Percentiles rank a stretch among this genome's conserved stretches.
Conservation (phyloP, 2,329 filamentous ascomycete genomes). For the Colletotrichum tabaci region DNA sequence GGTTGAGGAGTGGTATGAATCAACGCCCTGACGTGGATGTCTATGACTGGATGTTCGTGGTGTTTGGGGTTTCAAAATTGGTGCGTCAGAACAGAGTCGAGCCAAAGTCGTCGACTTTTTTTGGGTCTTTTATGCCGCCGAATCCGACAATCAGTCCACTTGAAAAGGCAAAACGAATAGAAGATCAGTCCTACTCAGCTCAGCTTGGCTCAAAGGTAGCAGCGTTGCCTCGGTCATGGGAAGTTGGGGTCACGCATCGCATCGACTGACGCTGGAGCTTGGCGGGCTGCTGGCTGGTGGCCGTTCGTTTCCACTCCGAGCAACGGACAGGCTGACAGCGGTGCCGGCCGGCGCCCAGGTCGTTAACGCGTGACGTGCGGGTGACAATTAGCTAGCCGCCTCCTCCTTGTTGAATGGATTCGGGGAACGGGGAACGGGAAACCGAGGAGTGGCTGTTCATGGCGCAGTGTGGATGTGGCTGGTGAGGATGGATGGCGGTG, state of each 20-base stretch:
- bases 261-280: constrained; percentile 38
- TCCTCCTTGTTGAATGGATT: too few species aligned
- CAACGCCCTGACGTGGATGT: constrained; percentile 18
- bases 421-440: neutral
- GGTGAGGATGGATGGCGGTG: neutral
- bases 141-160: constrained; percentile 34
- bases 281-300: constrained; percentile 20
- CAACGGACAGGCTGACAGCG: constrained; percentile 24
- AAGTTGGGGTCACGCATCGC: constrained; percentile 20
- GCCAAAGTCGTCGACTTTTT: neutral
- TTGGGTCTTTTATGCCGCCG: constrained; percentile 2
- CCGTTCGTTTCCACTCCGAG: constrained; percentile 29
- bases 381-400: neutral
- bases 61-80: neutral
- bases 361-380: neutral
- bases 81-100: constrained; percentile 6
- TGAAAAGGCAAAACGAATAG: neutral
- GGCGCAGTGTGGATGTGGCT: neutral
- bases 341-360: constrained; percentile 21
- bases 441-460: neutral
- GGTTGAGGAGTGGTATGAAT: constrained; percentile 5
- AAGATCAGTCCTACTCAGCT: constrained; percentile 18
- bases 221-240: constrained; percentile 24
- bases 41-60: constrained; percentile 16
- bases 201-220: constrained; percentile 2